Evolutionary conservation across 371 early-diverging fungal species (phyloP), one percentile per base, ranked within the genome.

Genomic region (Apophysomyces trapeziformis): DNA sequence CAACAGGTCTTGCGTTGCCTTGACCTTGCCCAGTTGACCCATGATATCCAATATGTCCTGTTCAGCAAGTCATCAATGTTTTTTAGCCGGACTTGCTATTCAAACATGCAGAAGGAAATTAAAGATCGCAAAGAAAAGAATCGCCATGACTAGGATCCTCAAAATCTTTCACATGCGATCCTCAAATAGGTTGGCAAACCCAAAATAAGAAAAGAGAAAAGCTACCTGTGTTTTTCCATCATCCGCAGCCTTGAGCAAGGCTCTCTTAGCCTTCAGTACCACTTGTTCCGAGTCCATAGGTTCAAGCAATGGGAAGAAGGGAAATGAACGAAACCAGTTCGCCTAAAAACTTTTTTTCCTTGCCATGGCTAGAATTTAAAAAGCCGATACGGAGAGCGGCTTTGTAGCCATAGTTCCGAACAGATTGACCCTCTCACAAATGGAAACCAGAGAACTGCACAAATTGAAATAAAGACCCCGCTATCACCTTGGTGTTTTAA

Each of bases 41-140:
- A 77, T 63, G 39, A 77, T 69, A 68, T 67, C 72, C 16, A 77
- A 45, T 44, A 69, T 65, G 16, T 67, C 74, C 77, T 77, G 61
- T 38, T 45, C 35, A 32, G 13, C 57, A 58, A 59, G 41, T 14
- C 18, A 59, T 13, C 11, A 39, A 21, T 46, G 14, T 44, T 14
- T 7, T 32, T 11, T 7, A 46, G 12, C 50, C 32, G 32, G 32
- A 26, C 32, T 26, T n/a, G 13, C 12, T 26, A n/a, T 16, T 50
- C 21, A 47, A 47, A 47, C 47, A 16, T 1, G 9, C 9, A n/a
- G 21, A 50, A 7, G 54, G 54, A n/a, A 50, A 50, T 26, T 26
- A 26, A 50, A 21, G 21, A 26, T n/a, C 21, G 21, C 47, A 41
- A 41, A 41, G 11, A 41, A 41, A 50, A 18, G 54, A 47, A 47